phyloP scores from a whole-genome alignment of 108 stramenopile species.

The Licmophora abbreviata region DNA sequence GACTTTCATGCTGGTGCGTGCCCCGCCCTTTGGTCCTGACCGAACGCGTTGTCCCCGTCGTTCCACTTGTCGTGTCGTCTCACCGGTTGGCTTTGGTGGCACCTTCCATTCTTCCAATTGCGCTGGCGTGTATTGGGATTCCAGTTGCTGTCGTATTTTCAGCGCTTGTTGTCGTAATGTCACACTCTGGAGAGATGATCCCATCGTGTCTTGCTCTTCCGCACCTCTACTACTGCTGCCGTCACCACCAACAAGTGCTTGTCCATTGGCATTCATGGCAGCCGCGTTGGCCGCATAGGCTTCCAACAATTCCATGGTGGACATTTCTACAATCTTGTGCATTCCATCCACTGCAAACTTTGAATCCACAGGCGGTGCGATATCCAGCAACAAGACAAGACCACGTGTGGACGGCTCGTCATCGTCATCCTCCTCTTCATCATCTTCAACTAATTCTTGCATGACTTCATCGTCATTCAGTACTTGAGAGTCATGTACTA shows the following conservation, averaged over 20 bases:
- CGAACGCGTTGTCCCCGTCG: slow-evolving; percentile 28
- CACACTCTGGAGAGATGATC: slow-evolving; percentile 16
- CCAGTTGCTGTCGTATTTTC: slow-evolving; percentile 28
- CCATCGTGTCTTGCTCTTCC: slow-evolving; percentile 11
- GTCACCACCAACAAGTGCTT: slow-evolving; percentile 6
- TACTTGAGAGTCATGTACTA: slow-evolving; percentile 37
- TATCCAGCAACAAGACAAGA: slow-evolving; percentile 44
- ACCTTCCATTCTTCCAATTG: slow-evolving; percentile 14
- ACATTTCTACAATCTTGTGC: slow-evolving; percentile 27
- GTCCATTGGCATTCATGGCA: slow-evolving; percentile 26
- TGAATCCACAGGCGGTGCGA: slow-evolving; percentile 67
- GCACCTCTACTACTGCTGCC: slow-evolving; percentile 8
- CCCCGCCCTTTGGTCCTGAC: slow-evolving; percentile 37
- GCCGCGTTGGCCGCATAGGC: slow-evolving; percentile 67
- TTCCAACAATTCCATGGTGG: slow-evolving; percentile 54
- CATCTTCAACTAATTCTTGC: slow-evolving; percentile 55
- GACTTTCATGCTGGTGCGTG: slow-evolving; percentile 38
- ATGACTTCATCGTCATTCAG: slow-evolving; percentile 55
- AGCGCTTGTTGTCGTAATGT: slow-evolving; percentile 37
- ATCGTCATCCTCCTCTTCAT: slow-evolving; percentile 46
- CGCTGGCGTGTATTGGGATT: slow-evolving; percentile 21
- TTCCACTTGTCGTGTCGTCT: slow-evolving; percentile 10
- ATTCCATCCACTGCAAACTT: slow-evolving; percentile 54
- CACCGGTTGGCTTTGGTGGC: neutral
- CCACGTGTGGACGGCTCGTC: slow-evolving; percentile 21